Evolutionary conservation across 2,329 filamentous ascomycete genomes (phyloP), one percentile per base, ranked within the genome.

Genomic region (Ophiognomonia clavigignenti-juglandacearum): DNA sequence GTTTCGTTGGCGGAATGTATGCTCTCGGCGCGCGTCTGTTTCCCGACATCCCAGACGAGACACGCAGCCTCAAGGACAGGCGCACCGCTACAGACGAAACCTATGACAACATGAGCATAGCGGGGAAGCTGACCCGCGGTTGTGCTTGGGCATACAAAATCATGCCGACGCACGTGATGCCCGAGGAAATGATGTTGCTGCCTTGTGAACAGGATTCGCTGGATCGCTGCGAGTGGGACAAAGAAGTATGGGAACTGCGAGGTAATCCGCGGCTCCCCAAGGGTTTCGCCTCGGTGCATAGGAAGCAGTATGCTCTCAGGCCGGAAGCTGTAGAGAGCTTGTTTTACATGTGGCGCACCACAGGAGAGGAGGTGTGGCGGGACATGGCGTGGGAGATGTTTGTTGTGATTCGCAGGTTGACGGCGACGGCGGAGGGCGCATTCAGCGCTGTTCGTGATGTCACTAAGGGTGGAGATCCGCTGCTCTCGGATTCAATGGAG

Each of bases 211-310:
- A 74, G 74, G 19, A 27, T 6, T 32, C 45, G n/a, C 24, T 50
- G 39, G 47, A 11, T 7, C 8, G 72, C 78, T 56, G 79, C 75
- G 64, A 74, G 70, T 6, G 79, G 82, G 56, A 70, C 65, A 11
- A 74, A 71, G 54, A 62, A 63, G 32, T 52, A 9, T 60, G 57
- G 66, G 24, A 56, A 62, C 57, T 62, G 3, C 23, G 57, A 20
- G 41, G 44, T 11, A 56, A 55, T 18, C 58, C 68, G 39, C 65
- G 50, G 18, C 53, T 68, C 1, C 70, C 72, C 0, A 71, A 70
- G 7, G 85, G 83, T 2, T 86, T 86, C 62, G 76, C 74, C 40
- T 74, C 78, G 47, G 57, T 69, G 20, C 70, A 64, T 1, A 69
- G 74, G 43, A 56, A 68, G 0, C 60, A 62, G 19, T 76, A 75